Base-by-base conservation (phyloP, 306 rosid species). In the Cicer cuneatum region DNA sequence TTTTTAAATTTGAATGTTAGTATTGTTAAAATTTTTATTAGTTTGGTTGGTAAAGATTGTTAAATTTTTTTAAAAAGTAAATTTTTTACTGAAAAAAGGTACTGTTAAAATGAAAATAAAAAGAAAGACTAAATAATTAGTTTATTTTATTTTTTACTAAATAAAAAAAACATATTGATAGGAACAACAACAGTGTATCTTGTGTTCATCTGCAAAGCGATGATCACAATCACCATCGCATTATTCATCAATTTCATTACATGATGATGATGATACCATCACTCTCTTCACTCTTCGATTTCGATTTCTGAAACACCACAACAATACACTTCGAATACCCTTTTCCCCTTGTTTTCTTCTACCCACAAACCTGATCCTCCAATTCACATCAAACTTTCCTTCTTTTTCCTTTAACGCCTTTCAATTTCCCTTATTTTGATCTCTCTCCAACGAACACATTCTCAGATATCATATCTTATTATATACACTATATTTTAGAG, bases 391-490 rank as follows among this genome's bases (percentile, higher is more conserved):
- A 63, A 60, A 52, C 57, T 47, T 15, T 66, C 61, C 18, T 42
- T 42, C 51, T 53, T 74, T 73, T 71, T 14, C 61, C 29, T 75
- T 54, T 57, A 29, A 18, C 74, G 64, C 64, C 37, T 48, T 75
- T 9, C 46, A 70, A 68, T 68, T 33, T 64, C 35, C 78, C 47
- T 46, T 53, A 12, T 38, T 38, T 24, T 72, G 88, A 86, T 86
- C 91, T 81, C 85, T 64, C 81, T 72, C 12, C 33, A 47, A 48
- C 60, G 71, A 78, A 41, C 13, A 65, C 45, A 52, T 29, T 45
- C 56, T 39, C 52, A 7, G 74, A 66, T 19, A 69, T 64, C 35
- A 29, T 29, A 29, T 29, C 35, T 29, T 29, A 29, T 29, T 29
- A 29, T 29, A 29, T 29, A 29, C 33, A 3, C 5, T 29, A 29